Base-by-base conservation (phyloP, 108 stramenopile genomes). In the Fistulifera pelliculosa region DNA sequence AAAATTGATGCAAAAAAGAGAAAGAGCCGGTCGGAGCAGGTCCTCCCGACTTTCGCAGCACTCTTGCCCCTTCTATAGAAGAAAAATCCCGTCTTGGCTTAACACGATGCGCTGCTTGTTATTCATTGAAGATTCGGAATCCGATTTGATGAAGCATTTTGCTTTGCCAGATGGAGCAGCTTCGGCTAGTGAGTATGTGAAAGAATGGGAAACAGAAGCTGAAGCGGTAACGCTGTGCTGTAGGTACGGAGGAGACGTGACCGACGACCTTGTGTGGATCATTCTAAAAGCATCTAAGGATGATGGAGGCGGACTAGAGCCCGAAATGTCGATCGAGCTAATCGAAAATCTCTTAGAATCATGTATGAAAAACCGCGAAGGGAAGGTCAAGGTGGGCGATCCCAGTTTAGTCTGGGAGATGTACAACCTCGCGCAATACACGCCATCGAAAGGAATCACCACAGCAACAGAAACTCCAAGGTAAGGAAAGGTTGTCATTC, bases 261-360 rank as follows among this genome's bases (percentile, higher is more conserved):
- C 82, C 54, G 76, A 83, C 55, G 76, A 75, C 23, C 75, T 81
- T 67, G 27, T 87, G 27, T 66, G 71, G 63, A 69, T 80, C 35
- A 47, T 87, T 45, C 21, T 87, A 2, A 52, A 56, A 44, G 55
- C 67, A 11, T 58, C 62, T 26, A 17, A 45, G 1, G 3, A 4
- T 18, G 27, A 41, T 23, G 49, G 43, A 12, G 43, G 21, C 8
- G 47, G 44, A 15, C 52, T 66, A 1, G 47, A 53, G 38, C 47
- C 58, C 0, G 42, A 64, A 27, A 73, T 73, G 17, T 77, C 80
- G 3, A 35, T 86, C 0, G 12, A 60, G 10, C 21, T 86, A 17
- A 56, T 86, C 23, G 84, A 86, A 52, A 74, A 80, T 65, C 47
- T 81, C 7, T 74, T 80, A 38, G 44, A 76, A 39, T 61, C 71